Percentiles rank a stretch among this genome's conserved stretches.
phyloP scores from a whole-genome alignment of 1,284 basidiomycete species.

The Ustilago trichophora region DNA sequence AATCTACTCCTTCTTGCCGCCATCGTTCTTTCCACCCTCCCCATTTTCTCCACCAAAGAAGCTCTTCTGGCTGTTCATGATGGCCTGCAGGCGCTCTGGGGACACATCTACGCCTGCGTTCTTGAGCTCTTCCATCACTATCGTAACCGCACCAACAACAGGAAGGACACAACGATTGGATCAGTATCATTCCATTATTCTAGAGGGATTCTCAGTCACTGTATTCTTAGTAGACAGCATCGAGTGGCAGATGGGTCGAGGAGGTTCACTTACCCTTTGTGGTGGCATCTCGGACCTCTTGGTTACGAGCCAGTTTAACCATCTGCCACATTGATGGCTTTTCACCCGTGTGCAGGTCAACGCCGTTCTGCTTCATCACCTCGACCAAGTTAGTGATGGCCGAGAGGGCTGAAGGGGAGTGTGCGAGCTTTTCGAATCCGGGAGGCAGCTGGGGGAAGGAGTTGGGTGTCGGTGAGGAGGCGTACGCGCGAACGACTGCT shows the following conservation, averaged over 20 bases:
- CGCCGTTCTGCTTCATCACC: conserved; percentile 53
- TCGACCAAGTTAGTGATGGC: conserved; percentile 51
- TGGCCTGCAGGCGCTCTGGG: conserved; percentile 50
- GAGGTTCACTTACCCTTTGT: conserved; percentile 56
- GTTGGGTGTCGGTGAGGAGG: conserved; percentile 35
- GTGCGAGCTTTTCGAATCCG: conserved; percentile 57
- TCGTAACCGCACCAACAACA: no score
- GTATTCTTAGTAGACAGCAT: no score
- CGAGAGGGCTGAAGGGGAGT: conserved; percentile 46
- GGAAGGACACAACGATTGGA: background rate
- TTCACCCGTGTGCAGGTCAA: conserved; percentile 49
- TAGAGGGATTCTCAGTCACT: no score
- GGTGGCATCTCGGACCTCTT: conserved; percentile 50
- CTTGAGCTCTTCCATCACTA: conserved; percentile 57
- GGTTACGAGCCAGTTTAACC: conserved; percentile 48
- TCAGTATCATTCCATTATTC: no score
- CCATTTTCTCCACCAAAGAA: conserved; percentile 13
- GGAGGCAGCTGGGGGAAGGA: conserved; percentile 44
- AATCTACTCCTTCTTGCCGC: conserved; percentile 21
- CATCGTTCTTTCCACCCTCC: conserved; percentile 15
- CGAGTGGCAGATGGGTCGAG: no score
- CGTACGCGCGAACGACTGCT: conserved; percentile 11
- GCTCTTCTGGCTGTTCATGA: conserved; percentile 43
- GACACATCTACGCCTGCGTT: conserved; percentile 58
- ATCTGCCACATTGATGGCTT: conserved; percentile 55